A percentile compares a stretch with the other conserved stretches of the same genome.
Conservation (phyloP, 2,329 filamentous ascomycete genomes). For the Massarina eburnea region DNA sequence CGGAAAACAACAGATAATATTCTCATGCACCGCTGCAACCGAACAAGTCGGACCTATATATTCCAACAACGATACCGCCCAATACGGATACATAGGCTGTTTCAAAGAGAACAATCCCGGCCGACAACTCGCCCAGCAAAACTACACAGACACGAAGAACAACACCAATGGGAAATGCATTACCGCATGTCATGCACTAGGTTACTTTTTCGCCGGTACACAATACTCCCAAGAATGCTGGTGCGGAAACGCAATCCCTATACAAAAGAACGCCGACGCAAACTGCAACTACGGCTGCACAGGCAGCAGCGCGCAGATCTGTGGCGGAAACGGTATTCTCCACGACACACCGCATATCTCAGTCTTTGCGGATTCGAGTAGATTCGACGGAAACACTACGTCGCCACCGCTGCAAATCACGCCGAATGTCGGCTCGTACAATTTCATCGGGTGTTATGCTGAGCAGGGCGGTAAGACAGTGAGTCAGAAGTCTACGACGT, state of each 20-base stretch:
- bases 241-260: constrained; percentile 54
- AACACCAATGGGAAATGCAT: constrained; percentile 54
- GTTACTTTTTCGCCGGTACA: constrained; percentile 51
- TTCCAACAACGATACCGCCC: constrained; percentile 44
- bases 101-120: constrained; percentile 59
- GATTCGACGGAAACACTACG: constrained; percentile 22
- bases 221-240: constrained; percentile 58
- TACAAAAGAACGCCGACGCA: constrained; percentile 45
- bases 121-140: constrained; percentile 51
- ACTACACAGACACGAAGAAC: constrained; percentile 42
- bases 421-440: constrained; percentile 13
- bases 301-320: constrained; percentile 54
- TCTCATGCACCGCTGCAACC: constrained; percentile 54
- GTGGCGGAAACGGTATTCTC: constrained; percentile 54
- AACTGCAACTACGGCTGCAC: constrained; percentile 57
- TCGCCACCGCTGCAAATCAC: constrained; percentile 19
- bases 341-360: constrained; percentile 47
- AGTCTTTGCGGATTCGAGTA: constrained; percentile 34
- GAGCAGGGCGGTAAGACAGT: constrained; percentile 14
- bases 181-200: constrained; percentile 41
- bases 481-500: constrained; percentile 4
- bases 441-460: constrained; percentile 13
- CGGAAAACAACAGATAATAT: constrained; percentile 57
- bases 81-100: constrained; percentile 59
- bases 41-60: constrained; percentile 57